Evolutionary conservation across 2,329 filamentous ascomycete species (phyloP).

Genomic region (Nemania diffusa): DNA sequence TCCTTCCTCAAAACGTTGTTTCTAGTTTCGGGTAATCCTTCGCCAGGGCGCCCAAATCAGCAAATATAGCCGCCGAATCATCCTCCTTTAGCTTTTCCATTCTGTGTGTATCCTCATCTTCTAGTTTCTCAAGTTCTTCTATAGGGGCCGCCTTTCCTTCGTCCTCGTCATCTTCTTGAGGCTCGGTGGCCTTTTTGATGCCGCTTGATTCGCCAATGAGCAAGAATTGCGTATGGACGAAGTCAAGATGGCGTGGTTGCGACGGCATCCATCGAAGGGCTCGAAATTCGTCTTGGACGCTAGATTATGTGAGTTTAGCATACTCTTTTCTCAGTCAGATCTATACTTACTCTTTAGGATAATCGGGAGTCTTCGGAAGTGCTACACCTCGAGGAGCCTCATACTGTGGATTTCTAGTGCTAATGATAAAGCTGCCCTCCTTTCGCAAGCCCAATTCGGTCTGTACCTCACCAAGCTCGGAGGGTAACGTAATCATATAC

Average conservation of each 20-base stretch:
- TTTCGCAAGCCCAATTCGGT: constrained; percentile 76
- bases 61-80: constrained; percentile 59
- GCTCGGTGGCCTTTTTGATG: constrained; percentile 65
- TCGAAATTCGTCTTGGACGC: constrained; percentile 76
- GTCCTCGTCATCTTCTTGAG: constrained; percentile 66
- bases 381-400: constrained; percentile 71
- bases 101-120: constrained; percentile 77
- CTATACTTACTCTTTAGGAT: constrained; percentile 70
- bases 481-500: constrained; percentile 81
- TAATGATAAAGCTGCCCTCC: constrained; percentile 81
- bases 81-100: constrained; percentile 64
- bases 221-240: constrained; percentile 78
- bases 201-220: constrained; percentile 77
- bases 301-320: constrained; percentile 44
- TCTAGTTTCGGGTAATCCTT: constrained; percentile 72
- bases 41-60: constrained; percentile 58
- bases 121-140: constrained; percentile 79
- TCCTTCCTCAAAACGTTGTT: constrained; percentile 61
- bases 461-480: constrained; percentile 76
- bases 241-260: constrained; percentile 78
- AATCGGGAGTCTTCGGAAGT: constrained; percentile 74
- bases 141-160: constrained; percentile 70
- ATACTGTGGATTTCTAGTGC: constrained; percentile 81
- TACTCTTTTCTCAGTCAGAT: background rate
- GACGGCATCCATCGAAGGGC: constrained; percentile 79